phyloP scores from a whole-genome alignment of 2,329 filamentous ascomycete genomes.

The Nectriaceae sp. region DNA sequence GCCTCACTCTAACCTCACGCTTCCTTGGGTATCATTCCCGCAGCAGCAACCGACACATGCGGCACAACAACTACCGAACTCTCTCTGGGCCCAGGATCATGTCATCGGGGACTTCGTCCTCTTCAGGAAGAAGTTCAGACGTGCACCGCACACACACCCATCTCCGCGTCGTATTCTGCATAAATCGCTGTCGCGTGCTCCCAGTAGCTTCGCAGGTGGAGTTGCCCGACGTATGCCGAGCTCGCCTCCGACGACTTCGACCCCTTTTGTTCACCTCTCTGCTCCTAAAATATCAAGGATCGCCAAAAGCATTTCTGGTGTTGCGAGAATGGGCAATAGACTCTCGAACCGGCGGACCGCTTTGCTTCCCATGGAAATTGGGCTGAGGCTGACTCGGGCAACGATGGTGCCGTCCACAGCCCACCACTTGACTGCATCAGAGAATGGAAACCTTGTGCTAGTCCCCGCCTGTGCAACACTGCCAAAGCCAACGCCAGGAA shows the following conservation, averaged over 20 bases:
- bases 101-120: too few relatives aligned
- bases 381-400: slow-evolving; percentile 19
- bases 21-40: too few relatives aligned
- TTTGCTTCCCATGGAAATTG: slow-evolving; percentile 2
- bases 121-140: too few relatives aligned
- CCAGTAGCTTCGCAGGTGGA: slow-evolving; percentile 13
- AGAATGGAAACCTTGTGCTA: background rate
- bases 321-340: background rate
- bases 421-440: background rate
- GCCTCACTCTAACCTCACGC: too few relatives aligned
- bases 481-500: background rate
- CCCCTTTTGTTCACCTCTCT: slow-evolving; percentile 22
- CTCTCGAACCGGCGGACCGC: background rate
- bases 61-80: too few relatives aligned
- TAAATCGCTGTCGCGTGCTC: slow-evolving; percentile 26
- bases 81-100: too few relatives aligned
- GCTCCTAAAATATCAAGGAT: slow-evolving; percentile 1
- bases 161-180: too few relatives aligned
- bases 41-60: too few relatives aligned
- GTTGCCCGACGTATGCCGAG: slow-evolving; percentile 19
- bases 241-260: slow-evolving; percentile 22
- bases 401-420: background rate
- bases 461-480: background rate
- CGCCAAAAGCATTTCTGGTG: background rate
- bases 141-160: too few relatives aligned